Evolutionary conservation across 2,329 filamentous ascomycete species (phyloP), one percentile per base, ranked within the genome.

Genomic region (Phaeophleospora eucalypticola): DNA sequence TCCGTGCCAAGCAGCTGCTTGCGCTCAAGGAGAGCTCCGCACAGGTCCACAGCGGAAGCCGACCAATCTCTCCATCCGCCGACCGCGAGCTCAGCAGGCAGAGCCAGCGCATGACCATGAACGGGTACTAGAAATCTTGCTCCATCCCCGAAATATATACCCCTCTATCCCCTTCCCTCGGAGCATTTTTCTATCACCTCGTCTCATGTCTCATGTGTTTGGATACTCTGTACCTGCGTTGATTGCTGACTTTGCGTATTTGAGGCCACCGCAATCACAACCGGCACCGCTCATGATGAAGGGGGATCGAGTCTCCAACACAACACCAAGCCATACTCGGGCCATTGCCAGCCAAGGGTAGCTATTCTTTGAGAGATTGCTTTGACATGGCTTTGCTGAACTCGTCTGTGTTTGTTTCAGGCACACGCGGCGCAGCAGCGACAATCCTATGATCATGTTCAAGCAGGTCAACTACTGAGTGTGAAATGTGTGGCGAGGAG

Each of bases 51-150:
- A 70, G 83, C 76, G 81, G 91, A 69, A 60, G 53, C 49, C 58
- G 65, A 49, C 93, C 93, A 65, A 98, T 98, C 77, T 95, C 88
- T 69, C 93, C 93, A 51, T 81, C 89, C 52, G 91, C 93, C 47
- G 93, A 98, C 59, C 84, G 93, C 58, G 93, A 98, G 74, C 75
- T 98, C 65, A 97, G 91, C 86, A 84, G 91, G 71, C 89, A 86
- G 80, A 96, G 90, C 61, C 90, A 97, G 78, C 83, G 93, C 69
- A 88, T 93, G 83, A 94, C 89, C 59, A 95, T 97, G 89, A 98
- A 97, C 74, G 93, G 93, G 71, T 96, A 97, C 79, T 96, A 90
- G 67, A 57, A 43, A 52, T 55, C 45, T 46, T 48, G 51, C 50
- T 43, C 48, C 36, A 35, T 42, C 38, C 45, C 39, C 40, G 39